Evolutionary conservation across 169 alveolate species (phyloP).

Genomic region (Cryptosporidium felis): DNA sequence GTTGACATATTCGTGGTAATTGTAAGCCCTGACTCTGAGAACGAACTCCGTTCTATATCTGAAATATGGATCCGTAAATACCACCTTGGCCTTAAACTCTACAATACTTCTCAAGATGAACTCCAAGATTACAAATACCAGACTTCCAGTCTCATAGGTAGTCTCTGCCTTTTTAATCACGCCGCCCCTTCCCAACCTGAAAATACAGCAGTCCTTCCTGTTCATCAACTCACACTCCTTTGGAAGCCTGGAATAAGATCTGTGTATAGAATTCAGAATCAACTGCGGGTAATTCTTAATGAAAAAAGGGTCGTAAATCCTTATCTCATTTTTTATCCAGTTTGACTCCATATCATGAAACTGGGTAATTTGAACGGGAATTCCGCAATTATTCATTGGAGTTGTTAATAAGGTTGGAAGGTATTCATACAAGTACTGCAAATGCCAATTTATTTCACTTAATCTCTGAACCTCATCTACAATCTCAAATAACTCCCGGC

Average conservation of each 20-base stretch:
- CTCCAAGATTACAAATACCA: slow-evolving; percentile 7
- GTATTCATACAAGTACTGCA: slow-evolving; percentile 5
- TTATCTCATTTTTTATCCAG: slow-evolving; percentile 32
- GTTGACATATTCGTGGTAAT: slow-evolving; percentile 46
- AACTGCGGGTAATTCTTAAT: slow-evolving; percentile 26
- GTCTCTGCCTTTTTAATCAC: background rate
- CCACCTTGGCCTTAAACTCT: slow-evolving; percentile 16
- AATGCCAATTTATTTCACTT: slow-evolving; percentile 24
- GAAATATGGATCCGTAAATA: slow-evolving; percentile 52
- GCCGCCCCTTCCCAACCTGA: background rate
- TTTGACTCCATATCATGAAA: background rate
- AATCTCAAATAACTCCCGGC: background rate
- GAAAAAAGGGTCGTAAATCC: slow-evolving; percentile 3
- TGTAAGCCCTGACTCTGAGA: background rate
- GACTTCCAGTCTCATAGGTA: background rate
- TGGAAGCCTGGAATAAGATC: slow-evolving; percentile 20
- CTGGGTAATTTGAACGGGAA: slow-evolving; percentile 18
- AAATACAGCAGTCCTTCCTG: background rate
- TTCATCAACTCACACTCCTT: background rate
- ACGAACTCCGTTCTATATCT: slow-evolving; percentile 57
- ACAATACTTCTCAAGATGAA: slow-evolving; percentile 1
- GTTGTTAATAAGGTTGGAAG: slow-evolving; percentile 8
- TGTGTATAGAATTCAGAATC: slow-evolving; percentile 30
- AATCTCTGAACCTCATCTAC: slow-evolving; percentile 54
- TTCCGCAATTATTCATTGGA: slow-evolving; percentile 57